A percentile compares a stretch with the other conserved stretches of the same genome.
Conservation (phyloP, 2,329 filamentous ascomycete genomes). For the Xylariaceae sp. region DNA sequence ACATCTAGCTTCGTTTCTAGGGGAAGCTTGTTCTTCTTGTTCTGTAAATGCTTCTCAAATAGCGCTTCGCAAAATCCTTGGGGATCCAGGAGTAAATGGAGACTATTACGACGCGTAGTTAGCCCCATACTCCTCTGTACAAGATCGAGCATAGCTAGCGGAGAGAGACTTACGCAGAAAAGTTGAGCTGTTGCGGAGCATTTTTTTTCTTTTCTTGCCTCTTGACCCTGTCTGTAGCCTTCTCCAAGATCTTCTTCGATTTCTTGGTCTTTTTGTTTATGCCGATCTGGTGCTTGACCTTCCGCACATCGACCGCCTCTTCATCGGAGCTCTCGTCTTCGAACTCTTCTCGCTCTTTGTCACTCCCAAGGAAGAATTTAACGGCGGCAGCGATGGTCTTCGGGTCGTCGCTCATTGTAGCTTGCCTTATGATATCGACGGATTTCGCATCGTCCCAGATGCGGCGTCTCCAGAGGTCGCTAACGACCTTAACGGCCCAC, state of each 20-base stretch:
- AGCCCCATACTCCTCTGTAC: not conserved
- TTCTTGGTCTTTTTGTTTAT: conserved; percentile 98
- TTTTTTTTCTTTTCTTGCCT: conserved; percentile 83
- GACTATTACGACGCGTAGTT: conserved; percentile 22
- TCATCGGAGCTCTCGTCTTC: conserved; percentile 88
- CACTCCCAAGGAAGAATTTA: conserved; percentile 91
- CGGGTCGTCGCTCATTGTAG: conserved; percentile 81
- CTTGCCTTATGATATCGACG: conserved; percentile 98
- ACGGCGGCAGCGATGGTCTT: conserved; percentile 87
- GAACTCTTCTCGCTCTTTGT: conserved; percentile 90
- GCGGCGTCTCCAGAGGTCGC: conserved; percentile 94
- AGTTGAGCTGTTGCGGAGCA: conserved; percentile 84
- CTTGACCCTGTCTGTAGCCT: conserved; percentile 78
- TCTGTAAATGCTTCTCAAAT: conserved; percentile 88
- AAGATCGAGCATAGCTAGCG: not conserved
- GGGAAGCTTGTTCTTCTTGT: conserved; percentile 76
- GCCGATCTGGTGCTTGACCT: conserved; percentile 76
- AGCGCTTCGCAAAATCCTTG: conserved; percentile 89
- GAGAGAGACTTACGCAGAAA: conserved; percentile 59
- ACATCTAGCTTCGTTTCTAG: conserved; percentile 88
- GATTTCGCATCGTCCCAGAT: conserved; percentile 93
- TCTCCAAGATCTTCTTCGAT: conserved; percentile 72
- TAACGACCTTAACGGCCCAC: conserved; percentile 93
- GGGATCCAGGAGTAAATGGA: conserved; percentile 90
- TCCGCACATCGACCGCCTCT: conserved; percentile 71